phyloP scores from a whole-genome alignment of 192 early-diverging fungal species.

The Podila epicladia region DNA sequence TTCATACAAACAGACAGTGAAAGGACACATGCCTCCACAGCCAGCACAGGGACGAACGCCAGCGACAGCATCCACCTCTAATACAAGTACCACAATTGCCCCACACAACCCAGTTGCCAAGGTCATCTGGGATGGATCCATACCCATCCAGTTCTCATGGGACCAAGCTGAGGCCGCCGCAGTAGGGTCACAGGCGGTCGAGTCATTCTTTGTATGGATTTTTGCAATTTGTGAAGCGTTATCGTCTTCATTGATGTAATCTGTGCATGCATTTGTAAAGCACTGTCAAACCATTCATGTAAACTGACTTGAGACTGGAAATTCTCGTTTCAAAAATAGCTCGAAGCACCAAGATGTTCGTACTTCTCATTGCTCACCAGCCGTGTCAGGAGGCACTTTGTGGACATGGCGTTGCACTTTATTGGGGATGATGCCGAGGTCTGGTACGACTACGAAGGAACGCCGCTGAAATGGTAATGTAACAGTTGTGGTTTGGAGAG shows the following conservation, averaged over 20 bases:
- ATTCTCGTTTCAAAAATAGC: constrained; percentile 36
- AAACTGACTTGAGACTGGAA: background rate
- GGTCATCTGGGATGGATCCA: constrained; percentile 59
- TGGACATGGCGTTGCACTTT: constrained; percentile 52
- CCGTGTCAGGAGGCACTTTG: constrained; percentile 60
- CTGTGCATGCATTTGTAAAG: background rate
- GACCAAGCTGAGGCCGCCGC: constrained; percentile 43
- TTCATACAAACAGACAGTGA: background rate
- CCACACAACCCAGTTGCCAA: constrained; percentile 55
- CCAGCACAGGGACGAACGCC: constrained; percentile 44
- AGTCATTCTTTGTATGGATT: constrained; percentile 46
- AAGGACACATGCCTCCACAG: constrained; percentile 36
- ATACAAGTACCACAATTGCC: constrained; percentile 21
- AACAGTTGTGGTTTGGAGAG: background rate
- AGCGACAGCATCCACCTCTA: constrained; percentile 26
- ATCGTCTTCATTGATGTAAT: background rate
- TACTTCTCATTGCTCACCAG: constrained; percentile 69
- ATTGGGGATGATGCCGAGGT: constrained; percentile 63
- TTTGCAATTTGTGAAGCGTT: background rate
- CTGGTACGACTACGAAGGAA: constrained; percentile 79
- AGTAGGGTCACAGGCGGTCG: constrained; percentile 46
- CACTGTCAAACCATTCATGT: too few relatives aligned
- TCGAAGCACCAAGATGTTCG: constrained; percentile 65
- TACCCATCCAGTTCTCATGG: constrained; percentile 57
- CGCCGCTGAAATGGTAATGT: constrained; percentile 79